Base-by-base conservation (phyloP, 306 rosid species). In the Acmispon strigosus region DNA sequence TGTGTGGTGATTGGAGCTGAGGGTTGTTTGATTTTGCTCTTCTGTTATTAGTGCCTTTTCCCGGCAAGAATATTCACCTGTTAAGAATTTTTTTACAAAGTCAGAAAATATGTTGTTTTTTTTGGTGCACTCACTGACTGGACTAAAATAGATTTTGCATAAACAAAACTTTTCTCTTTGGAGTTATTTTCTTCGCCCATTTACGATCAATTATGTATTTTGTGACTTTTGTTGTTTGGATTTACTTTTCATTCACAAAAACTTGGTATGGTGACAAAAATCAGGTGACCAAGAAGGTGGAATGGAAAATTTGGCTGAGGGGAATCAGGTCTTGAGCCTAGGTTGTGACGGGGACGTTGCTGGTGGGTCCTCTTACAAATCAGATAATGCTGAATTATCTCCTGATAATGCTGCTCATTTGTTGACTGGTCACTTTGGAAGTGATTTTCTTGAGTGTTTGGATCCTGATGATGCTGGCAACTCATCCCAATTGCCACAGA, bases 401-500 rank as follows among this genome's bases (percentile, higher is more conserved):
- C 72, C 50, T 69, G 74, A 41, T 50, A 41, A 62, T 48, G 44
- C 59, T 49, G 36, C 64, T 13, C 8, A 44, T 60, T 74, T 71
- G 41, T 43, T 72, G 61, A 42, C 50, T 54, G 69, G 51, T 27
- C 37, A 74, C 51, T 64, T 53, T 53, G 69, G 57, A 22, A 42
- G 8, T 32, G 37, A 32, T 6, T 32, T 32, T 5, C 37, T 32
- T 32, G 37, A 32, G 7, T 32, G 8, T 32, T 32, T 32, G 37
- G 37, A 32, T 4, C 37, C 37, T 32, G 37, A 32, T 32, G 37
- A 80, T 67, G 76, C 81, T 15, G 32, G 77, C 45, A 56, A 57
- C 29, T 36, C 84, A 17, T 74, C 86, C 13, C 24, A 68, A 56
- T 48, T 74, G 42, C 82, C 82, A 20, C 52, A 58, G 53, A 80